These are phyloP conservation scores for Paxillus rubicundulus DNA, from an alignment of 768 basidiomycete genomes.

Conservation along the genomic window DNA sequence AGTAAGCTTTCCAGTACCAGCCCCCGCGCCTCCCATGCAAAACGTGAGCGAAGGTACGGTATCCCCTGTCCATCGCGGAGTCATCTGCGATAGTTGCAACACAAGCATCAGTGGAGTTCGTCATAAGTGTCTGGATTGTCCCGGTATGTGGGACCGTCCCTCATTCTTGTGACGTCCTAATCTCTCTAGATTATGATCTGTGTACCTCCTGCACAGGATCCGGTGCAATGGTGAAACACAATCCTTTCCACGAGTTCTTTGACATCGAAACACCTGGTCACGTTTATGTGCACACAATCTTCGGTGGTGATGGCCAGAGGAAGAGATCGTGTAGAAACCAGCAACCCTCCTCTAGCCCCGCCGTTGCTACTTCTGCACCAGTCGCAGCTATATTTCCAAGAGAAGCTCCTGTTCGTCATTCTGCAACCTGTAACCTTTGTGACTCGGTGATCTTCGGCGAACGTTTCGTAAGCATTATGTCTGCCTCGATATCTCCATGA, in stretches of 20 bases:
- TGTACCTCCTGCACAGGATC: slow-evolving; percentile 55
- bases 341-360: slow-evolving; percentile 1
- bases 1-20: background rate
- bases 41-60: background rate
- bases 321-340: slow-evolving; percentile 28
- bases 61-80: slow-evolving; percentile 46
- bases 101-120: slow-evolving; percentile 59
- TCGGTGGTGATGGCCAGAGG: slow-evolving; percentile 31
- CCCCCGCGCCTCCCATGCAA: background rate
- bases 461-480: slow-evolving; percentile 58
- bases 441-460: slow-evolving; percentile 65
- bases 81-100: slow-evolving; percentile 68
- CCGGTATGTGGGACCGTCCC: slow-evolving; percentile 40
- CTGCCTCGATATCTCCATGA: background rate
- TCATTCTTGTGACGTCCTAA: background rate
- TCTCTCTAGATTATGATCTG: slow-evolving; percentile 62
- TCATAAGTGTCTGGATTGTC: slow-evolving; percentile 80
- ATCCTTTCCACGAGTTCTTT: slow-evolving; percentile 69
- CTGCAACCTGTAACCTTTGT: slow-evolving; percentile 75
- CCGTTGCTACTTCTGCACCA: background rate
- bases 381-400: background rate
- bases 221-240: slow-evolving; percentile 52
- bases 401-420: slow-evolving; percentile 41
- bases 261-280: slow-evolving; percentile 64
- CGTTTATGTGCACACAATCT: slow-evolving; percentile 62